Base-by-base conservation (phyloP, 1,284 basidiomycete species). In the Taiwanofungus camphoratus region DNA sequence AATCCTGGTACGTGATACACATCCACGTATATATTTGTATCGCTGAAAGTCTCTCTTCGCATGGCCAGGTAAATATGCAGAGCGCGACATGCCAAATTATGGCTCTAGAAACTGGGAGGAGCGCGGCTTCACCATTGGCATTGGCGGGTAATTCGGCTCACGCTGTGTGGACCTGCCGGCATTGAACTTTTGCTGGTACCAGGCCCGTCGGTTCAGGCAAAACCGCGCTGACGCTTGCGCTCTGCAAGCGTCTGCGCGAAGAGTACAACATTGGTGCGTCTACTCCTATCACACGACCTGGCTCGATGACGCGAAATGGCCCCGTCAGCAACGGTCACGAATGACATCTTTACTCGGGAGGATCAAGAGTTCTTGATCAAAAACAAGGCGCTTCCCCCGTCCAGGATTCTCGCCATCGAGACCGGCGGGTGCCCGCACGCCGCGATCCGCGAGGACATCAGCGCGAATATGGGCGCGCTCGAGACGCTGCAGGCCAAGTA, bases 161-260 rank as follows among this genome's bases (percentile, higher is more conserved):
- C 19, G 12, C 16, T 37, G 18, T 8, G 23, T 16, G 18, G 24
- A 9, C 5, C 19, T 12, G 6, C 29, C 6, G 7, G 22, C 9
- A 18, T 16, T 39, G 4, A 41, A 44, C 36, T 31, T 36, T 35
- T n/a, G 20, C 19, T 35, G 31, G 9, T 15, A 44, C 29, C 50
- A 93, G 90, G 1, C 92, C 95, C 1, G 95, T 99, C 16, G 96
- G 96, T 9, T 96, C 93, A 1, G 96, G 96, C 11, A 98, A 99
- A 73, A 99, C 95, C 0, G 95, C 95, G 0, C 68, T 99, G 46
- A 87, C 94, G 0, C 78, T 99, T 32, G 91, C 90, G 0, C 76
- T 99, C n/a, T 99, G 96, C 66, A 77, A 83, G 57, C 76, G 74
- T 40, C 71, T 99, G 39, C 77, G 95, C 42, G 79, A 82, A 32